Evolutionary conservation across 371 early-diverging fungal species (phyloP).

Genomic region (Choanephora cucurbitarum): DNA sequence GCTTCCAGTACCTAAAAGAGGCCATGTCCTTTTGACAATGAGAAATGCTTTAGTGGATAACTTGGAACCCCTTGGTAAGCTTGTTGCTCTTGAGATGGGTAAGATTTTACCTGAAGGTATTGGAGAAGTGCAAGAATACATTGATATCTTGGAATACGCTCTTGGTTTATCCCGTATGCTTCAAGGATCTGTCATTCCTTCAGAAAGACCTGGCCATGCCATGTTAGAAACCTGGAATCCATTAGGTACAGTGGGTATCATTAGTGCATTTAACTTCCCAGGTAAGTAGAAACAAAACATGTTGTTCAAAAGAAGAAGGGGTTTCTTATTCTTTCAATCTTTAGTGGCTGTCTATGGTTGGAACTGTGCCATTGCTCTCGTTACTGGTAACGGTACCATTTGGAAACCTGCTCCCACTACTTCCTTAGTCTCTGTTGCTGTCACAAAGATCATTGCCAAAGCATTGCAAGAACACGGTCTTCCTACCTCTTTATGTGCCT

Average conservation of each 20-base stretch:
- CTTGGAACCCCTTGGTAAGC: slow-evolving; percentile 77
- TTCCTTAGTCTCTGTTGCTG: slow-evolving; percentile 83
- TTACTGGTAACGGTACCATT: slow-evolving; percentile 92
- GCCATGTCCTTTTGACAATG: slow-evolving; percentile 93
- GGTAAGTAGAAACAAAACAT: slow-evolving; percentile 29
- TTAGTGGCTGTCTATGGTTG: slow-evolving; percentile 81
- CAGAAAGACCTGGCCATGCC: slow-evolving; percentile 92
- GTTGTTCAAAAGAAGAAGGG: no score
- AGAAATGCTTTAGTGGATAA: slow-evolving; percentile 80
- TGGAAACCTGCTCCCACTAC: slow-evolving; percentile 97
- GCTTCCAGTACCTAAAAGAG: slow-evolving; percentile 90
- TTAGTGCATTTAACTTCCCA: slow-evolving; percentile 92
- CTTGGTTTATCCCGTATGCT: slow-evolving; percentile 88
- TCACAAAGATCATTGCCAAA: slow-evolving; percentile 84
- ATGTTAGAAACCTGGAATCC: slow-evolving; percentile 98
- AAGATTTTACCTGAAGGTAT: slow-evolving; percentile 94
- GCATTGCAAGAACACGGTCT: slow-evolving; percentile 85
- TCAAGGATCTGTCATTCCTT: slow-evolving; percentile 88
- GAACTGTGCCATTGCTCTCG: slow-evolving; percentile 91
- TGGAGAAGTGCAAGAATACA: slow-evolving; percentile 98
- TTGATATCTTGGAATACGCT: slow-evolving; percentile 94
- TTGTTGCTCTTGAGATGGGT: slow-evolving; percentile 95
- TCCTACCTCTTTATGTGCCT: slow-evolving; percentile 87
- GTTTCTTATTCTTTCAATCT: neutral
- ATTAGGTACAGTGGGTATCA: slow-evolving; percentile 91